Evolutionary conservation across 306 rosid species (phyloP), one percentile per base, ranked within the genome.

Genomic region (Vicia villosa): DNA sequence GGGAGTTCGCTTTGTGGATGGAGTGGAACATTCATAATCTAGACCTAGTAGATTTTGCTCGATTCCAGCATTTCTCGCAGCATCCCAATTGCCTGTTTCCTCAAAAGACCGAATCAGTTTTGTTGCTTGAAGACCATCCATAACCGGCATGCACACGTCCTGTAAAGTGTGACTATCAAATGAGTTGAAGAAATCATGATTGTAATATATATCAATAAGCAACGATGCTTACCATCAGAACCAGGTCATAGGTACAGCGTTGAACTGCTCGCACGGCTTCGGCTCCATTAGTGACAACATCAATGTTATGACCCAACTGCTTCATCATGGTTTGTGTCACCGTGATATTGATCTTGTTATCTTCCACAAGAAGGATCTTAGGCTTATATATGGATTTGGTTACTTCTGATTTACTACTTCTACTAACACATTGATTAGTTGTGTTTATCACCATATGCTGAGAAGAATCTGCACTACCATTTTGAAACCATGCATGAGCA

Each of bases 111-210:
- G 92, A 68, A 95, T 95, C 72, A 95, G 34, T 82, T 82, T 86
- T 14, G 99, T 95, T 63, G 97, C 85, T 82, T 91, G 84, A 60
- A 89, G 95, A 32, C 99, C 99, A 72, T 91, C 85, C 99, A 95
- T 91, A 70, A 87, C 77, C 32, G 97, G 99, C 99, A 95, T 95
- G 70, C 61, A 84, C 15, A 91, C 95, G 83, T 95, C 99, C 96
- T 95, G 82, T 69, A 82, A 64, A 64, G 6, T 37, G 36, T 14
- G 52, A 7, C 59, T 43, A 32, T 3, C 30, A 17, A 46, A 61
- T 34, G 19, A 49, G 40, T 46, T n/a, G n/a, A n/a, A n/a, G n/a
- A n/a, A 50, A 47, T 47, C 1, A 42, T 42, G 21, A 47, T 47
- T 11, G 15, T 16, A 47, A 47, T 47, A 47, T 16, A 17, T 47